A percentile compares a stretch with the other conserved stretches of the same genome.
phyloP scores from a whole-genome alignment of 2,329 filamentous ascomycete species.

The Gaeumannomyces sp. region DNA sequence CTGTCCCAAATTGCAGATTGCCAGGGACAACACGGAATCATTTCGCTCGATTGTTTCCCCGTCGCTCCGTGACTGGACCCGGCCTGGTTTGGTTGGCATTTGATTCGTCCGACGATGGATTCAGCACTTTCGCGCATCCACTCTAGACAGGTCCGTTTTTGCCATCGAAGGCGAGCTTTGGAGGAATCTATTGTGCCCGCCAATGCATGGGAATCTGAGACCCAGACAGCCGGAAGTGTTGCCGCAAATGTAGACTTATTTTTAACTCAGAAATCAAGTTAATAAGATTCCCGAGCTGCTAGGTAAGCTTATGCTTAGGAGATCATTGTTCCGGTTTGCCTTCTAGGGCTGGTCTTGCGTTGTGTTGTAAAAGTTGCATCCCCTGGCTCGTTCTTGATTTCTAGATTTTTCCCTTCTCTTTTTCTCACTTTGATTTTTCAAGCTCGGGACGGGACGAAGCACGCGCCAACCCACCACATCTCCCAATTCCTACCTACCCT shows the following conservation, averaged over 20 bases:
- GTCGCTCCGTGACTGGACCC: neutral
- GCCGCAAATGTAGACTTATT: neutral
- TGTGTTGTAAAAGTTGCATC: neutral
- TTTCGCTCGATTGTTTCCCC: neutral
- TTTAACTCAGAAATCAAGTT: neutral
- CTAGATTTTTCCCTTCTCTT: neutral
- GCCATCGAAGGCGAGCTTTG: too few species aligned
- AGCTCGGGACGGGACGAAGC: neutral
- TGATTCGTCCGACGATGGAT: too few species aligned
- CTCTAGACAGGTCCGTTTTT: too few species aligned
- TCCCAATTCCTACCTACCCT: neutral
- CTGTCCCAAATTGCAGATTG: neutral
- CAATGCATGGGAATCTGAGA: neutral
- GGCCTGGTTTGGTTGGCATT: too few species aligned
- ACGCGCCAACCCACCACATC: neutral
- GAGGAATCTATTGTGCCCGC: neutral
- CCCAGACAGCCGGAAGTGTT: neutral
- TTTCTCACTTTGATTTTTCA: neutral
- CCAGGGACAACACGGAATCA: neutral
- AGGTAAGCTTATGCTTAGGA: neutral
- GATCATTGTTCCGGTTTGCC: neutral
- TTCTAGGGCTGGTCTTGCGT: neutral
- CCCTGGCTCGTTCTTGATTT: neutral
- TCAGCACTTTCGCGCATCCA: too few species aligned
- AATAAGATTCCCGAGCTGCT: neutral